Conservation (phyloP, 108 stramenopile genomes). For the Cyclotella baltica region DNA sequence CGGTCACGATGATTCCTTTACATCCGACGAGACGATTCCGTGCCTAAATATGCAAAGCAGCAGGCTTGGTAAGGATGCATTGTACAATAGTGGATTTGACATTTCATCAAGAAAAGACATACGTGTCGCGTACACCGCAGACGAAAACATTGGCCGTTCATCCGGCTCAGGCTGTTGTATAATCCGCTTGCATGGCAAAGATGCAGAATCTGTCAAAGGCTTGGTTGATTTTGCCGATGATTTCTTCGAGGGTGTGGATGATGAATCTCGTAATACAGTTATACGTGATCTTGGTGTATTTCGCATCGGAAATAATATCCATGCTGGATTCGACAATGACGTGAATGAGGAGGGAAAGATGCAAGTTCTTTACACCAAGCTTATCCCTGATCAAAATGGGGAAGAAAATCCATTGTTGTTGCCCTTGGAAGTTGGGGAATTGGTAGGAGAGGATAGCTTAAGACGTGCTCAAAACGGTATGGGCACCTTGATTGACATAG, state of each 20-base stretch:
- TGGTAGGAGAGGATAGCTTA: conserved; percentile 38
- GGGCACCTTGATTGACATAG: conserved; percentile 46
- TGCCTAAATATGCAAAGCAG: conserved; percentile 39
- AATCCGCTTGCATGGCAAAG: conserved; percentile 34
- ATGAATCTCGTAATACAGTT: conserved; percentile 12
- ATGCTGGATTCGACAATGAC: conserved; percentile 48
- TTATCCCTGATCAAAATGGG: conserved; percentile 3
- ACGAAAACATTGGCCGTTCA: conserved; percentile 25
- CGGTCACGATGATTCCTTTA: conserved; percentile 22
- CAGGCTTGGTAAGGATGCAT: background rate
- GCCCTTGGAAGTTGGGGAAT: conserved; percentile 51
- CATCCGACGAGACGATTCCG: conserved; percentile 44
- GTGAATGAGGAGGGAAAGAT: conserved; percentile 50
- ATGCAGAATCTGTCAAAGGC: conserved; percentile 43
- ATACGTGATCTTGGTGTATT: conserved; percentile 42
- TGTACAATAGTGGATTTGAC: background rate
- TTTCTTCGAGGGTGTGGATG: conserved; percentile 51
- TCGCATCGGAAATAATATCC: conserved; percentile 39
- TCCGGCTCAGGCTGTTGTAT: conserved; percentile 49
- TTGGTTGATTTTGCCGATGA: conserved; percentile 38
- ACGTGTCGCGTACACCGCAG: conserved; percentile 30
- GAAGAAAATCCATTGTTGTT: conserved; percentile 14
- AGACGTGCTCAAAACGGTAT: conserved; percentile 39
- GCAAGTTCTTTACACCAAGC: conserved; percentile 42
- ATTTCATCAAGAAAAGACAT: conserved; percentile 13